Base-by-base conservation (phyloP, 1,284 basidiomycete species). In the Tilletia caries region DNA sequence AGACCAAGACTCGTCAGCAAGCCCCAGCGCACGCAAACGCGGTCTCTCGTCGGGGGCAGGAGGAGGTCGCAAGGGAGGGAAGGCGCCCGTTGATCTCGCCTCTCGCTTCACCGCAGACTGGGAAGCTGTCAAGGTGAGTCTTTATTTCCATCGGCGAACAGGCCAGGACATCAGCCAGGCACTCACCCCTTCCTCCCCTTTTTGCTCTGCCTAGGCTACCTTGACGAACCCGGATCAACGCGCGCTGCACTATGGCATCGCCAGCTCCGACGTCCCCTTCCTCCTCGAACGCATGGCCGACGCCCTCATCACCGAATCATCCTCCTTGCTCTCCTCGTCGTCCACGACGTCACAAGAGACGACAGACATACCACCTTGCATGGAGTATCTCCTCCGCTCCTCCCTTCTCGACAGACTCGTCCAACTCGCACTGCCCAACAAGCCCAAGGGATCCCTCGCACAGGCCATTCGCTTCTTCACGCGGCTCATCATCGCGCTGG, bases 341-440 rank as follows among this genome's bases (percentile, higher is more conserved):
- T 10, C 37, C 71, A 70, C 75, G 71, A 72, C 75, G 1, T 93
- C 93, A 27, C 29, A 62, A n/a, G 29, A 62, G 20, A 62, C 58
- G 15, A 62, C 58, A n/a, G 58, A 62, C 29, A 62, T 62, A 13
- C 58, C 58, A 20, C 89, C 88, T 20, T 95, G 93, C 81, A 86
- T 96, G 72, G 95, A 97, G 84, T 93, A 92, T 83, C 87, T 96
- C 34, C 85, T 98, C 65, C 92, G 85, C 91, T 95, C 78, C 89
- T 43, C 71, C 70, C 72, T 81, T 6, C 71, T 81, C 29, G 75
- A 71, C 8, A 66, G 71, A 54, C 75, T 84, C 20, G 80, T 83
- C 32, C 69, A 74, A 33, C 73, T 81, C n/a, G 74, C 76, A 10
- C 71, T 76, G 10, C 73, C 75, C 27, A 79, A 84, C 67, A 70